Percentiles rank a stretch among this genome's conserved stretches.
These are phyloP conservation scores for Pseudogymnoascus sp. DNA, from an alignment of 2,329 filamentous ascomycete genomes.

Conservation along the genomic window DNA sequence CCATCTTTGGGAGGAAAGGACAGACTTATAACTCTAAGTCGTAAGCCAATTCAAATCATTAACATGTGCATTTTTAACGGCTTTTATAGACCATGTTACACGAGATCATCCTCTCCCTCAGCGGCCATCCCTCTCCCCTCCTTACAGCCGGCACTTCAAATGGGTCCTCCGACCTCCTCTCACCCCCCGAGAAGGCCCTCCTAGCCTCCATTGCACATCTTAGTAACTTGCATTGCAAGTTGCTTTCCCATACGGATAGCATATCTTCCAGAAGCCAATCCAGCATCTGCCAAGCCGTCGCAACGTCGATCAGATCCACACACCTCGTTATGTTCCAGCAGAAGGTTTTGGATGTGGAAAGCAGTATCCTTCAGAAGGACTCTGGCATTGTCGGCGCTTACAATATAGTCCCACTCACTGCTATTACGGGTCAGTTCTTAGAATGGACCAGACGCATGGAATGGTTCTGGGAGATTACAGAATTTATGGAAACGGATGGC, in stretches of 20 bases:
- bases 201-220: slow-evolving; percentile 70
- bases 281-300: slow-evolving; percentile 79
- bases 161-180: slow-evolving; percentile 45
- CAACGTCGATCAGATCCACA: slow-evolving; percentile 64
- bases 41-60: slow-evolving; percentile 11
- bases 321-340: slow-evolving; percentile 76
- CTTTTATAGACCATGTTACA: slow-evolving; percentile 65
- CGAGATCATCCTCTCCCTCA: slow-evolving; percentile 94
- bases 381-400: slow-evolving; percentile 80
- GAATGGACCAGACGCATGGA: slow-evolving; percentile 77
- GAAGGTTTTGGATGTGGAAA: slow-evolving; percentile 80
- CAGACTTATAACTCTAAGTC: slow-evolving; percentile 1
- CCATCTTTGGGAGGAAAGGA: slow-evolving; percentile 11
- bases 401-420: slow-evolving; percentile 85
- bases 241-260: slow-evolving; percentile 58
- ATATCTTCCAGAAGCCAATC: slow-evolving; percentile 69
- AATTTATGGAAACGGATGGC: slow-evolving; percentile 52
- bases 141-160: slow-evolving; percentile 49
- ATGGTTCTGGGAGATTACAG: slow-evolving; percentile 72
- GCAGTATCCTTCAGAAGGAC: slow-evolving; percentile 67
- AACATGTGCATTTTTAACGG: neutral
- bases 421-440: slow-evolving; percentile 76
- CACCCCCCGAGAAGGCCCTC: slow-evolving; percentile 76
- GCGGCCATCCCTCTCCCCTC: slow-evolving; percentile 84
- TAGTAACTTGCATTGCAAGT: slow-evolving; percentile 67